Evolutionary conservation across 768 basidiomycete genomes (phyloP).

Genomic region (Lactifluus hygrophoroides): DNA sequence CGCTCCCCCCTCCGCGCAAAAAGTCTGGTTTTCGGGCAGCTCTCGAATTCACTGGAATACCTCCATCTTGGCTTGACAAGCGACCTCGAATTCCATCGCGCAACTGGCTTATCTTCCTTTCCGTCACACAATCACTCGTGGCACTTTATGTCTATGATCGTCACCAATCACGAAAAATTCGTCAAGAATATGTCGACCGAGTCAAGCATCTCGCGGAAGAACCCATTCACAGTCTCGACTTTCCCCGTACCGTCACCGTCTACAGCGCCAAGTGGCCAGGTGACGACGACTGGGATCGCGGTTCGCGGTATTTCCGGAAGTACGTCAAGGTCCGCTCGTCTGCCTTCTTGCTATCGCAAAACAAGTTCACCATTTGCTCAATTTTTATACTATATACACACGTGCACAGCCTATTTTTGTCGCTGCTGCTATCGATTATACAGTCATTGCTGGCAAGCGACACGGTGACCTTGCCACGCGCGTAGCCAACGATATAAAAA

Average conservation of each 20-base stretch:
- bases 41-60: slow-evolving; percentile 58
- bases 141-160: slow-evolving; percentile 86
- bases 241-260: slow-evolving; percentile 74
- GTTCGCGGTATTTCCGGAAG: slow-evolving; percentile 85
- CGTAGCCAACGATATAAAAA: slow-evolving; percentile 64
- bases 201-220: slow-evolving; percentile 73
- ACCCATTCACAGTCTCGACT: slow-evolving; percentile 52
- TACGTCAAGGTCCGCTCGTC: slow-evolving; percentile 79
- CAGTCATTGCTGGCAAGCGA: slow-evolving; percentile 68
- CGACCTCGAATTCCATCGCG: slow-evolving; percentile 81
- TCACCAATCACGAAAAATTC: slow-evolving; percentile 65
- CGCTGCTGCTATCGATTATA: slow-evolving; percentile 91
- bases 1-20: slow-evolving; percentile 1
- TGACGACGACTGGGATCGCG: slow-evolving; percentile 84
- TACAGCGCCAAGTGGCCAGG: slow-evolving; percentile 90
- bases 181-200: slow-evolving; percentile 66
- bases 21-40: slow-evolving; percentile 51
- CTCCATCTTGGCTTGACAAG: slow-evolving; percentile 72
- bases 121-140: slow-evolving; percentile 58
- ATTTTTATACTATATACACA: no score
- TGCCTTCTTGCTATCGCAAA: slow-evolving; percentile 8
- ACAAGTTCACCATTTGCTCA: slow-evolving; percentile 4
- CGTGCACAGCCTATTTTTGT: slow-evolving; percentile 74
- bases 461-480: slow-evolving; percentile 80
- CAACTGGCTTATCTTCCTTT: slow-evolving; percentile 91